Conservation (phyloP, 768 basidiomycete species). For the Phaffia australis region DNA sequence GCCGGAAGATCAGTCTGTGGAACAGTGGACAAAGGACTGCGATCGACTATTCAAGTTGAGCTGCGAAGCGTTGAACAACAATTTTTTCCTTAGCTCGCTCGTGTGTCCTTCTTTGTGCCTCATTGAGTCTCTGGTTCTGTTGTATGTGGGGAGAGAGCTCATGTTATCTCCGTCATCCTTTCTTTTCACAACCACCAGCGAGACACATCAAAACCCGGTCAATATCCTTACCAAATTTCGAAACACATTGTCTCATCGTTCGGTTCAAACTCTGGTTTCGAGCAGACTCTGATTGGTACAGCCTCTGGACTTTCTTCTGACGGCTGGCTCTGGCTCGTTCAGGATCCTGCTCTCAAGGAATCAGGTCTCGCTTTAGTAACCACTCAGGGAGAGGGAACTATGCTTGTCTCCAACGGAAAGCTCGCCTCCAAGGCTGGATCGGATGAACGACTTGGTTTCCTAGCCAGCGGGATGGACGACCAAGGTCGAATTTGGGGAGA, state of each 20-base stretch:
- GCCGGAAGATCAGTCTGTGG: no score
- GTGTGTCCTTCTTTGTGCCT: slow-evolving; percentile 47
- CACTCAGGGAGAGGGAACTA: slow-evolving; percentile 18
- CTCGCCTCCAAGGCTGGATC: neutral
- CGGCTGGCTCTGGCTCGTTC: slow-evolving; percentile 26
- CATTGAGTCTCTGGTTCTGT: neutral
- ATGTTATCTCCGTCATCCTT: neutral
- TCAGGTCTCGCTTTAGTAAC: slow-evolving; percentile 21
- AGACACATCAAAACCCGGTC: slow-evolving; percentile 1
- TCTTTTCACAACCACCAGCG: neutral
- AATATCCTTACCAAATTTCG: slow-evolving; percentile 18
- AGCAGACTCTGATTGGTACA: slow-evolving; percentile 21
- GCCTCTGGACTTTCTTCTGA: slow-evolving; percentile 19
- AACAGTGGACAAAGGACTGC: neutral
- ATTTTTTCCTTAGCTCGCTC: slow-evolving; percentile 78
- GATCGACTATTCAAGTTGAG: slow-evolving; percentile 1
- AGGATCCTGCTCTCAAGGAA: slow-evolving; percentile 10
- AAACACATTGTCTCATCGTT: slow-evolving; percentile 23
- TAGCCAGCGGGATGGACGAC: no score
- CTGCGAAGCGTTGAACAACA: slow-evolving; percentile 67
- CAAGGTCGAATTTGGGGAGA: no score
- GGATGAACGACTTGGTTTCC: neutral
- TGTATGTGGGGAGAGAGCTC: neutral
- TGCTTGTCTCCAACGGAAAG: slow-evolving; percentile 20
- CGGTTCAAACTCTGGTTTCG: slow-evolving; percentile 22